Evolutionary conservation across 345 rosid genomes (phyloP).

Genomic region (Garcia nutans): DNA sequence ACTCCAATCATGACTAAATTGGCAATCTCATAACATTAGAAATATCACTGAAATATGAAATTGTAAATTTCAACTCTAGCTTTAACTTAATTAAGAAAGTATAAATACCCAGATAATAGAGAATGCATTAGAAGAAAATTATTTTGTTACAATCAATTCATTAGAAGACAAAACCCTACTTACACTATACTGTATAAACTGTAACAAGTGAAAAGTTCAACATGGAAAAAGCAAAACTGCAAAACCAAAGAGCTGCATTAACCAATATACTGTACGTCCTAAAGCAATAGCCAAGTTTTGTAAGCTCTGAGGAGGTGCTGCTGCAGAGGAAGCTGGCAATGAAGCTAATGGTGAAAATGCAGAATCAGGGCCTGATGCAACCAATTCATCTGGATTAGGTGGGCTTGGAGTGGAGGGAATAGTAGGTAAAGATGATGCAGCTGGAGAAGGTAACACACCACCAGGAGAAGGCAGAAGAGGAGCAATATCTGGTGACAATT

Average conservation of each 20-base stretch:
- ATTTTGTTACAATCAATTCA: neutral
- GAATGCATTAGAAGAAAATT: neutral
- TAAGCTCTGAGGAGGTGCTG: conserved; percentile 16
- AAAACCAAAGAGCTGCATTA: neutral
- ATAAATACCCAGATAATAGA: neutral
- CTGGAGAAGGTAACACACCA: conserved; percentile 40
- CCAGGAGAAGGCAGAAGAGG: conserved; percentile 79
- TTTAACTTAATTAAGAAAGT: no score
- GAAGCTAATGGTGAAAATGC: conserved; percentile 49
- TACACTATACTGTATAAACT: conserved; percentile 21
- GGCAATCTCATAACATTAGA: no score
- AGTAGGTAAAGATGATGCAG: conserved; percentile 59
- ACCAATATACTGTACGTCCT: conserved; percentile 20
- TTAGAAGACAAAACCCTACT: neutral
- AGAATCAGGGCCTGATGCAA: conserved; percentile 42
- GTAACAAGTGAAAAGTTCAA: neutral
- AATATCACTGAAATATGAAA: no score
- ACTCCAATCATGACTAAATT: no score
- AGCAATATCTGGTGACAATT: conserved; percentile 71
- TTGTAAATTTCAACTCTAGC: no score
- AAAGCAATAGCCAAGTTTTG: conserved; percentile 9
- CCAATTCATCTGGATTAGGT: conserved; percentile 62
- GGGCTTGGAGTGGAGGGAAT: conserved; percentile 83
- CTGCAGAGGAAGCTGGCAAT: conserved; percentile 42
- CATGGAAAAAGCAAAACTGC: neutral